These are phyloP conservation scores for Incumbomyces lentus DNA, from an alignment of 2,329 filamentous ascomycete genomes.

Conservation along the genomic window DNA sequence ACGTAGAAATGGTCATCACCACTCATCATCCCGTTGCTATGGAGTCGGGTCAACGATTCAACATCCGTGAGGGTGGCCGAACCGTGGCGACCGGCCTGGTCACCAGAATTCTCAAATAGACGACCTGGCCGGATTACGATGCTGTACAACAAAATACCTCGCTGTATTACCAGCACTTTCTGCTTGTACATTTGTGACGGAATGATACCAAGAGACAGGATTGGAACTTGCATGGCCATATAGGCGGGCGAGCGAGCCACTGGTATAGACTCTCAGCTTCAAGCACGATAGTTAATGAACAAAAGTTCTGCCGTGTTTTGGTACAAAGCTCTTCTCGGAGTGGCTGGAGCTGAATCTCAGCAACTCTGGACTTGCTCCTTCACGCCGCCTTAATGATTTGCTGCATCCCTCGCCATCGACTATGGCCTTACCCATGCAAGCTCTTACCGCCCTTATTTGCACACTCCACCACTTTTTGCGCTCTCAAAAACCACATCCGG, in stretches of 20 bases:
- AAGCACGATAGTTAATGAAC: conserved; percentile 8
- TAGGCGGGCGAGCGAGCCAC: conserved; percentile 7
- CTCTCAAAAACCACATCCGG: not conserved
- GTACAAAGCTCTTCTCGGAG: too few species aligned
- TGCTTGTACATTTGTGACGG: conserved; percentile 8
- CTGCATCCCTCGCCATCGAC: not conserved
- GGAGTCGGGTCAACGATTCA: conserved; percentile 90
- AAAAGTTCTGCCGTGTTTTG: conserved; percentile 6
- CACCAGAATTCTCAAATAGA: conserved; percentile 54
- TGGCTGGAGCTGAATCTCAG: too few species aligned
- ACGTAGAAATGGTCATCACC: conserved; percentile 90
- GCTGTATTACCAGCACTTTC: conserved; percentile 6
- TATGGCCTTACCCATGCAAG: too few species aligned
- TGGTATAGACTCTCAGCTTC: conserved; percentile 19
- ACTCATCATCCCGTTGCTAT: conserved; percentile 78
- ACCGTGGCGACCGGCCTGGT: conserved; percentile 77
- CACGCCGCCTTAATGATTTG: too few species aligned
- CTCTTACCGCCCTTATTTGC: not conserved
- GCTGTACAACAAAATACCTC: conserved; percentile 5
- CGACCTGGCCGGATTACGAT: not conserved
- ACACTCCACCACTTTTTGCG: not conserved
- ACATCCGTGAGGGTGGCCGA: conserved; percentile 91
- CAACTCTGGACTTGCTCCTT: too few species aligned
- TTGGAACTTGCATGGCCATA: conserved; percentile 7
- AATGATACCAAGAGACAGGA: conserved; percentile 4